phyloP scores from a whole-genome alignment of 495 filamentous ascomycete genomes.

The Neurospora sp. region DNA sequence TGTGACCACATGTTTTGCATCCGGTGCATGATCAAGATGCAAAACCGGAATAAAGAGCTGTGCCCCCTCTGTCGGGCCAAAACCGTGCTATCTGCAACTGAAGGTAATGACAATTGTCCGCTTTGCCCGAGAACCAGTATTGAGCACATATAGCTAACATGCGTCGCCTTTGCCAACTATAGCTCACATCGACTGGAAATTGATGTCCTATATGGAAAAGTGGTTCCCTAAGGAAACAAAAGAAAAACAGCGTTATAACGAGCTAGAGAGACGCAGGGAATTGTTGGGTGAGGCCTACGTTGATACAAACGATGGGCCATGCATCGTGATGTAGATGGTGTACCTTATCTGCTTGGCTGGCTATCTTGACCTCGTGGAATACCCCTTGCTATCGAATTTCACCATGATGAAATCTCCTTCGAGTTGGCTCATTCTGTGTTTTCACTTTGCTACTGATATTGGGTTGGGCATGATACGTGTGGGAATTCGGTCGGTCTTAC shows the following conservation, averaged over 20 bases:
- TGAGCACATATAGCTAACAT: neutral
- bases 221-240: slow-evolving; percentile 66
- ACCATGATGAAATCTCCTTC: neutral
- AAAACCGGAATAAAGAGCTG: slow-evolving; percentile 42
- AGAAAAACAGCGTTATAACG: slow-evolving; percentile 50
- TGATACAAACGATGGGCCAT: slow-evolving; percentile 33
- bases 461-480: neutral
- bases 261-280: slow-evolving; percentile 42
- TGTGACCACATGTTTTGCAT: slow-evolving; percentile 66
- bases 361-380: neutral
- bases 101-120: slow-evolving; percentile 24
- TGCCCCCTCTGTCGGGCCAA: slow-evolving; percentile 61
- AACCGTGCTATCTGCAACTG: slow-evolving; percentile 49
- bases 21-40: slow-evolving; percentile 60
- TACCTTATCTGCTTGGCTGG: neutral
- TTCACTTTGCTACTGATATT: neutral
- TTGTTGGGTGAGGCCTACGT: slow-evolving; percentile 38
- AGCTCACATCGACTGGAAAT: slow-evolving; percentile 50
- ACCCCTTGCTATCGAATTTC: neutral
- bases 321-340: slow-evolving; percentile 23
- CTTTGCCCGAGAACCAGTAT: neutral
- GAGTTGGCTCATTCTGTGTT: neutral
- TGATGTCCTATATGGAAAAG: slow-evolving; percentile 25
- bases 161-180: neutral
- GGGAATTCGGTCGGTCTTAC: neutral